A percentile compares a stretch with the other conserved stretches of the same genome.
Conservation (phyloP, 2,329 filamentous ascomycete genomes). For the Diaporthe nobilis region DNA sequence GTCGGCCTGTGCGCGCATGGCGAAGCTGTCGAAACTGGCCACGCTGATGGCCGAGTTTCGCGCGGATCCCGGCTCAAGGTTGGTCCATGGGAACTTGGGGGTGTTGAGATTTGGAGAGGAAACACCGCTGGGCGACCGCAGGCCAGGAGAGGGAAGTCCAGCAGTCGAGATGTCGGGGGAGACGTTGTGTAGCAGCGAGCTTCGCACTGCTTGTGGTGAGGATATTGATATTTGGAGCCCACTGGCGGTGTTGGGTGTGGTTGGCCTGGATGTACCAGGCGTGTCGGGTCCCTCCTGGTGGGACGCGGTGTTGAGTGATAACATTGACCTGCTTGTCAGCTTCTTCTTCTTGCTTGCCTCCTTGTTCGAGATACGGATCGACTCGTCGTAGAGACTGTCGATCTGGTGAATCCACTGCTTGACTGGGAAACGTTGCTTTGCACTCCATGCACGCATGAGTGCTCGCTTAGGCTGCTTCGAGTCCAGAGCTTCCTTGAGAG, state of each 20-base stretch:
- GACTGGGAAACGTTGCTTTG: conserved; percentile 76
- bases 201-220: conserved; percentile 41
- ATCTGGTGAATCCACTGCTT: conserved; percentile 76
- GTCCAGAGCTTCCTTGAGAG: conserved; percentile 70
- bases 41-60: conserved; percentile 37
- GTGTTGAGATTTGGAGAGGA: conserved; percentile 37
- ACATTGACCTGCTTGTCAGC: conserved; percentile 43
- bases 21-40: conserved; percentile 42
- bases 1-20: conserved; percentile 40
- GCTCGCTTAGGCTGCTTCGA: conserved; percentile 69
- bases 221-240: conserved; percentile 40
- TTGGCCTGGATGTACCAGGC: conserved; percentile 36
- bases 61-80: conserved; percentile 36
- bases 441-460: conserved; percentile 74
- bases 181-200: conserved; percentile 43
- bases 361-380: conserved; percentile 65
- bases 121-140: conserved; percentile 27
- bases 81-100: conserved; percentile 41
- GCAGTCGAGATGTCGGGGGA: conserved; percentile 40
- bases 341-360: conserved; percentile 47
- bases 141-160: conserved; percentile 32
- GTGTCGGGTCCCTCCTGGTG: conserved; percentile 43
- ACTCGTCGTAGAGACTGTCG: conserved; percentile 70
- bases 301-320: conserved; percentile 43
- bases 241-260: conserved; percentile 23